Base-by-base conservation (phyloP, 331 rosid genomes). In the Saraca asoca region DNA sequence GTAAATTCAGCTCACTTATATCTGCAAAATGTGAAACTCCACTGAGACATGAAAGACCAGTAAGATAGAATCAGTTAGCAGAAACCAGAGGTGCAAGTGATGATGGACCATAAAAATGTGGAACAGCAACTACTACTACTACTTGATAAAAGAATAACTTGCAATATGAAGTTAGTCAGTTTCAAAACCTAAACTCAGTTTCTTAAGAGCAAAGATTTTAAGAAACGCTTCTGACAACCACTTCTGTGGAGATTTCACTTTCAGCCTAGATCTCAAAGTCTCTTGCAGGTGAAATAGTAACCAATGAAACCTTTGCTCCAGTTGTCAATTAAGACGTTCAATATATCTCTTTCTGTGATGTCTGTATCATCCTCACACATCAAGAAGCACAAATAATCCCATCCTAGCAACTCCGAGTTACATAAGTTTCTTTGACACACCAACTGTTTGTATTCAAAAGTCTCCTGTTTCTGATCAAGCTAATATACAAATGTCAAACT, bases 1-100 rank as follows among this genome's bases (percentile, higher is more conserved):
- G 93, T 17, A 87, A 87, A 81, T 82, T 92, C 83, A 92, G 81
- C 86, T 92, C 98, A 54, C 83, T 78, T 44, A 92, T 92, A 74
- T 92, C 96, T 92, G 88, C 79, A 82, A 66, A 52, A 76, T 24
- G 44, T 39, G 54, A 76, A 35, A 75, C 37, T n/a, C 62, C 67
- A 56, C 9, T 20, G 60, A 54, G 35, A 76, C 15, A 58, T 33
- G 78, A 15, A 49, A 56, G 62, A 75, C 51, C 64, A 19, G 41
- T 20, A 61, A 17, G 13, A 19, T 54, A 51, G 59, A 43, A 59
- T 5, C 17, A 53, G 45, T 44, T 43, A 38, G 66, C 34, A 19
- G 14, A 66, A 61, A 33, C 64, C 38, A 52, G 41, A 14, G 19
- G 48, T 15, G 49, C 34, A 33, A 38, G 46, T 12, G 3, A 1